These are phyloP conservation scores for Penicillium sp. DNA, from an alignment of 2,329 filamentous ascomycete genomes.

Conservation along the genomic window DNA sequence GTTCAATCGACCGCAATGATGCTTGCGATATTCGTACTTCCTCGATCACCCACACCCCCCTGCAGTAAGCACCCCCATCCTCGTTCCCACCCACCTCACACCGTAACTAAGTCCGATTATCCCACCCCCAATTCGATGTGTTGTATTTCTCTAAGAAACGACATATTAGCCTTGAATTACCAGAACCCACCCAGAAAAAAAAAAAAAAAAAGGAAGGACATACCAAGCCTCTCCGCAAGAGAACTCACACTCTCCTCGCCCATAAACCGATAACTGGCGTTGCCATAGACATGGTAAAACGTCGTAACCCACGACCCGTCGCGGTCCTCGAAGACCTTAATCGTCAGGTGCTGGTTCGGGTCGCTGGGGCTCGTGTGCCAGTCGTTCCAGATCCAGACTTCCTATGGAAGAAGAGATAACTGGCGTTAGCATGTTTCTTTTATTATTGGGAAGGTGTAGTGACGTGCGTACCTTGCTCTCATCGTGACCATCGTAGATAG, in stretches of 20 bases:
- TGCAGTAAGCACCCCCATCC: too few species aligned
- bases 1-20: too few species aligned
- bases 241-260: neutral
- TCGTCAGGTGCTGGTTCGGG: neutral
- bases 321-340: neutral
- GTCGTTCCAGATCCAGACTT: conserved; percentile 4
- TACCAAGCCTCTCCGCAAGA: neutral
- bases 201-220: neutral
- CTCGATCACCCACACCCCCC: too few species aligned
- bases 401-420: neutral
- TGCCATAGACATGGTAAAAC: neutral
- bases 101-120: too few species aligned
- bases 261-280: neutral
- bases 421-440: too few species aligned
- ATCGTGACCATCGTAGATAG: neutral
- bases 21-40: too few species aligned
- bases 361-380: neutral
- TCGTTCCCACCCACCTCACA: too few species aligned
- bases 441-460: too few species aligned
- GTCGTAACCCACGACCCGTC: neutral
- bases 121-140: conserved; percentile 1
- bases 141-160: neutral
- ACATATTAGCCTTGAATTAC: neutral
- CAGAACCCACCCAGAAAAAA: too few species aligned
- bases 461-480: neutral